These are phyloP conservation scores for Ceratocystis albifundus DNA, from an alignment of 2,329 filamentous ascomycete genomes.

Conservation along the genomic window DNA sequence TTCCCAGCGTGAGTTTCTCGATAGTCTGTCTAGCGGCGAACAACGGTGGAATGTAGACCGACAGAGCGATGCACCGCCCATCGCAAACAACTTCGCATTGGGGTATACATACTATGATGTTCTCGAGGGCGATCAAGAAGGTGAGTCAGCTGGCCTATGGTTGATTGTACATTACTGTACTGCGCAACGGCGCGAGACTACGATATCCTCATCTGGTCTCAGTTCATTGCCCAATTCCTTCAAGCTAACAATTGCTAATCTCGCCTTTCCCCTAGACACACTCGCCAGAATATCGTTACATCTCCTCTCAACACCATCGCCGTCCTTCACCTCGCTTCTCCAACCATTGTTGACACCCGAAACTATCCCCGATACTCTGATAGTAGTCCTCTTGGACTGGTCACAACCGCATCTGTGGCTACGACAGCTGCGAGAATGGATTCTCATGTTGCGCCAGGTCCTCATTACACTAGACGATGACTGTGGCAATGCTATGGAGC, in stretches of 20 bases:
- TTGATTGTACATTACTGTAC: too few species aligned
- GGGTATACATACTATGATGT: constrained; percentile 95
- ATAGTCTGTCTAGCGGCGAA: constrained; percentile 47
- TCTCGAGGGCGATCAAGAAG: constrained; percentile 84
- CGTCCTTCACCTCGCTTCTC: constrained; percentile 70
- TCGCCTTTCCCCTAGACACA: constrained; percentile 48
- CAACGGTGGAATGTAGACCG: constrained; percentile 43
- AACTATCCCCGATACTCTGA: constrained; percentile 72
- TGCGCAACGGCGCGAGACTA: too few species aligned
- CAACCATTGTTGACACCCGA: constrained; percentile 73
- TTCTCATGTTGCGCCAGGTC: constrained; percentile 68
- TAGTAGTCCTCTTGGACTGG: constrained; percentile 93
- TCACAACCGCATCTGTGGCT: constrained; percentile 88
- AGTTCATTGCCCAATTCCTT: neutral
- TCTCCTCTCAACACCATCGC: constrained; percentile 73
- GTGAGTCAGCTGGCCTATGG: constrained; percentile 35
- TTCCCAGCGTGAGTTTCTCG: constrained; percentile 74
- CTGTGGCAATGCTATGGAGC: constrained; percentile 73
- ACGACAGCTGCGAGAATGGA: constrained; percentile 78
- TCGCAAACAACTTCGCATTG: constrained; percentile 84
- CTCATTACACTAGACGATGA: constrained; percentile 62
- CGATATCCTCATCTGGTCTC: too few species aligned
- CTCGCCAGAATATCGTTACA: constrained; percentile 83
- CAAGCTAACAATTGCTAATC: neutral
- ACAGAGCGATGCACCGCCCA: constrained; percentile 55